Evolutionary conservation across 176 grass and related monocot species (phyloP).

Genomic region (Themeda triandra): DNA sequence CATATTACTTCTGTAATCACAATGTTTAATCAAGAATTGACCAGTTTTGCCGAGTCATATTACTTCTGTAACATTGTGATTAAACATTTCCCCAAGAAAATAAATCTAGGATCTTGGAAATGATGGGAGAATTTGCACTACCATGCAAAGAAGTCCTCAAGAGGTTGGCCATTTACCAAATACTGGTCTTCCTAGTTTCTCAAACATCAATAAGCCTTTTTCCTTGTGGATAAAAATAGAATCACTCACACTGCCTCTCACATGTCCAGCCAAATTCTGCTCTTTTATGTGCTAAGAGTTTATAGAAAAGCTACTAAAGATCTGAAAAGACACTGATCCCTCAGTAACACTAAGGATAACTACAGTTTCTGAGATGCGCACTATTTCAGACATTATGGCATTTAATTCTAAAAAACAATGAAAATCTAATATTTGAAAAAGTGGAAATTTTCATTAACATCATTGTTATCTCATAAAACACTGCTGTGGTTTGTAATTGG

Average conservation of each 20-base stretch:
- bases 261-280: neutral
- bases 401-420: neutral
- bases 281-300: constrained; percentile 3
- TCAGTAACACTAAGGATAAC: neutral
- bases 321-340: neutral
- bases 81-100: constrained; percentile 13
- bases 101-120: constrained; percentile 2
- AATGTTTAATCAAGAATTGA: neutral
- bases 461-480: neutral
- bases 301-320: neutral
- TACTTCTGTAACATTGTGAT: neutral
- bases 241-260: neutral
- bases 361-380: neutral
- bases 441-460: neutral
- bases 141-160: neutral
- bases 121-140: neutral
- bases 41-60: neutral
- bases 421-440: constrained; percentile 13
- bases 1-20: neutral
- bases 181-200: neutral
- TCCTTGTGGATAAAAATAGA: neutral
- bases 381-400: neutral
- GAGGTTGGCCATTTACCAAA: neutral
- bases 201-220: neutral
- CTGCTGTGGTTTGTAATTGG: neutral